phyloP scores from a whole-genome alignment of 2,329 filamentous ascomycete species.

The Chaetoscypha palmicola region DNA sequence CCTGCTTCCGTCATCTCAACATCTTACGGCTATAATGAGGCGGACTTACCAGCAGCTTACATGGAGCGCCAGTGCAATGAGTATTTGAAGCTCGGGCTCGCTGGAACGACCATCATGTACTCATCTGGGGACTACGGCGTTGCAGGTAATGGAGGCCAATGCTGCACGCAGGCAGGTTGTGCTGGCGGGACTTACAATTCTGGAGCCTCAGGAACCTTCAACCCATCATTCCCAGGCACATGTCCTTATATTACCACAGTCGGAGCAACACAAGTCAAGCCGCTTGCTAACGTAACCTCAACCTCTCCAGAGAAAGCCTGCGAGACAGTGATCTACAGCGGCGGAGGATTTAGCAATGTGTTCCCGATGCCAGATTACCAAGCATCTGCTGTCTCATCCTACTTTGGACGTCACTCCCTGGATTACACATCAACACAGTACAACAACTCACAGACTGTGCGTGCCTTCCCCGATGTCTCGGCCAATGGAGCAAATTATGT shows the following conservation, averaged over 20 bases:
- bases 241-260: constrained; percentile 47
- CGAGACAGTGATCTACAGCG: constrained; percentile 46
- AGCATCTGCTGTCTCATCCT: constrained; percentile 24
- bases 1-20: constrained; percentile 49
- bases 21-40: constrained; percentile 47
- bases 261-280: constrained; percentile 27
- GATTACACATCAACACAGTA: constrained; percentile 35
- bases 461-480: constrained; percentile 42
- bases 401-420: constrained; percentile 22
- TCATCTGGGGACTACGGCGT: constrained; percentile 46
- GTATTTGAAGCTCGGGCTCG: constrained; percentile 50
- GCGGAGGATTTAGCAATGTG: constrained; percentile 61
- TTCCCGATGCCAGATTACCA: constrained; percentile 43
- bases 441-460: constrained; percentile 38
- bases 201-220: constrained; percentile 34
- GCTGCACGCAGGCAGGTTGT: too few relatives aligned
- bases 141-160: too few relatives aligned
- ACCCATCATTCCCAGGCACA: constrained; percentile 39
- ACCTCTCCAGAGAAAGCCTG: constrained; percentile 31
- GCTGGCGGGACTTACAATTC: constrained; percentile 33
- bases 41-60: constrained; percentile 41
- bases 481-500: constrained; percentile 39
- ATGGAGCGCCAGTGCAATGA: constrained; percentile 46
- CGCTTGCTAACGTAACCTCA: constrained; percentile 37
- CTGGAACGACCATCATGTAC: constrained; percentile 45